Conservation (phyloP, 805 yeast genomes). For the Kluyveromyces siamensis region DNA sequence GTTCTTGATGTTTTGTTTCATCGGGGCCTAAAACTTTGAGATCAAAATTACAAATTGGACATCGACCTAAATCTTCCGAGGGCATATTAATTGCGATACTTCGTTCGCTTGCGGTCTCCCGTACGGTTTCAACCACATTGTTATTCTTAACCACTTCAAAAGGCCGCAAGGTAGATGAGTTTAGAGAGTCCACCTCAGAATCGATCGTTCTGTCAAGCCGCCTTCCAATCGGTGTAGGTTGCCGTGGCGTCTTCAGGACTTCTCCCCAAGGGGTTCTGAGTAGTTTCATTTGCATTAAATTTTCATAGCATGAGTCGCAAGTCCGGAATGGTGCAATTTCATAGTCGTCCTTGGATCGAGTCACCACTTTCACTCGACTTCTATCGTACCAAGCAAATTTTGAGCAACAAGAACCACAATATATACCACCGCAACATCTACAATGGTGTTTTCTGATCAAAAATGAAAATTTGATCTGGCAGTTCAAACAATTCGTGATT, state of each 20-base stretch:
- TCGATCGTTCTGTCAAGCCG: neutral
- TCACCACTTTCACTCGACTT: slow-evolving; percentile 19
- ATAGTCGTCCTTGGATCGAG: slow-evolving; percentile 13
- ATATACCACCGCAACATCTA: slow-evolving; percentile 58
- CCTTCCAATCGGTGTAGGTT: neutral
- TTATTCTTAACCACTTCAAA: slow-evolving; percentile 29
- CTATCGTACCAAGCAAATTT: slow-evolving; percentile 22
- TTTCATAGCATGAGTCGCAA: slow-evolving; percentile 48
- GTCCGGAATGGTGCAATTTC: slow-evolving; percentile 48
- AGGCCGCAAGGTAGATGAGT: neutral
- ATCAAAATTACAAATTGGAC: slow-evolving; percentile 33
- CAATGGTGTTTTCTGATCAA: slow-evolving; percentile 60
- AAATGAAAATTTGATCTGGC: slow-evolving; percentile 38
- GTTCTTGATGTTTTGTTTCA: slow-evolving; percentile 41
- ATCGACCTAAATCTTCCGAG: slow-evolving; percentile 22
- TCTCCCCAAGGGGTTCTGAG: slow-evolving; percentile 15
- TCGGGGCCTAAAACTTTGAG: slow-evolving; percentile 7
- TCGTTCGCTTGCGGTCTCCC: slow-evolving; percentile 6
- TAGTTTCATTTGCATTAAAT: slow-evolving; percentile 26
- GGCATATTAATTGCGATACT: slow-evolving; percentile 6
- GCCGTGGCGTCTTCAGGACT: slow-evolving; percentile 6
- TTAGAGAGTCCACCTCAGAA: neutral
- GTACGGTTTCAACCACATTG: slow-evolving; percentile 5
- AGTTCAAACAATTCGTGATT: slow-evolving; percentile 35
- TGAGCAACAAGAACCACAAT: slow-evolving; percentile 35